Evolutionary conservation across 1,139 yeast genomes (phyloP), one percentile per base, ranked within the genome.

Genomic region (Scheffersomyces illinoinensis): DNA sequence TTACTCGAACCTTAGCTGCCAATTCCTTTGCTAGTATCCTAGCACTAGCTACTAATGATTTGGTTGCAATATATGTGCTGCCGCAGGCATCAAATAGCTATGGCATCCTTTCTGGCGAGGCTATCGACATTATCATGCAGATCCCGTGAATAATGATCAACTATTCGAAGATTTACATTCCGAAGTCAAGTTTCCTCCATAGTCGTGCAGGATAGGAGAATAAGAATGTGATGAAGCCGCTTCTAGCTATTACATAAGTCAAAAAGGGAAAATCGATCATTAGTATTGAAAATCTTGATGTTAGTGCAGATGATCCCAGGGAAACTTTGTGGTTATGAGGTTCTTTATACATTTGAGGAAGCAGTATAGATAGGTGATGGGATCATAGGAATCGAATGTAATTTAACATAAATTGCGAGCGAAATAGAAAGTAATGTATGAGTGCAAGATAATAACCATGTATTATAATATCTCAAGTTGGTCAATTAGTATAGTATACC

Each of bases 11-110:
- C 18, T 66, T 76, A 39, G 81, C 80, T 18, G 80, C 77, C 17
- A 76, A 71, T 56, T 74, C 84, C 2, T 79, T 82, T 62, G 66
- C 77, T 17, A 75, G 78, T 54, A 59, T 81, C 1, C 68, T 82
- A 52, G 76, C 79, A 53, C 68, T 82, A 55, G 74, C 82, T 0
- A 72, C 78, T 8, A 68, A 62, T 39, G 54, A 56, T n/a, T 14
- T 57, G 54, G 54, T 61, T 21, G 54, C 49, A 52, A 26, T 57
- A 39, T 14, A 47, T 7, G 54, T 54, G 4, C 47, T 33, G 19
- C n/a, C 19, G 3, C 23, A 49, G 18, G 50, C n/a, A 46, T 53
- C n/a, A 4, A 5, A 20, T 8, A 18, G n/a, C 47, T n/a, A 10
- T 14, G 43, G 43, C 17, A 12, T 33, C 43, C 43, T 33, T 33